phyloP scores from a whole-genome alignment of 176 grass and related monocot species.

The Pontederia paniculata region DNA sequence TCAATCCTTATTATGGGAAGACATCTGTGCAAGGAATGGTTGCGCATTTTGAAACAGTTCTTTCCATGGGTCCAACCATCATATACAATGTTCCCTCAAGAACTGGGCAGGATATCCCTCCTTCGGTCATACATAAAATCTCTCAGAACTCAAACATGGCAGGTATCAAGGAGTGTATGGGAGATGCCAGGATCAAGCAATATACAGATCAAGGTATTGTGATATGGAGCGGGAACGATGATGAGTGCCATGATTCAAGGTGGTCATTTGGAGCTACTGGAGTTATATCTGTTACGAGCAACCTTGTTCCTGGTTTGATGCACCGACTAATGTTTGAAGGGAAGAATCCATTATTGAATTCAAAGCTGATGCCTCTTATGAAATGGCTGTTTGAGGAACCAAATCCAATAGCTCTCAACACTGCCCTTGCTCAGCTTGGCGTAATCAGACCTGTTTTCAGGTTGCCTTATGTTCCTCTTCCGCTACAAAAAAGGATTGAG shows the following conservation, averaged over 20 bases:
- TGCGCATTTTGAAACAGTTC: conserved; percentile 63
- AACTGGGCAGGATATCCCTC: conserved; percentile 70
- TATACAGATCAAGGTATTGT: conserved; percentile 56
- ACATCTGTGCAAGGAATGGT: conserved; percentile 62
- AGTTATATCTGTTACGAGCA: conserved; percentile 67
- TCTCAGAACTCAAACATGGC: conserved; percentile 52
- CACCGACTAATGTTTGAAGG: conserved; percentile 49
- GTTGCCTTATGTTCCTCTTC: conserved; percentile 65
- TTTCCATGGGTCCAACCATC: conserved; percentile 73
- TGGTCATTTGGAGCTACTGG: conserved; percentile 56
- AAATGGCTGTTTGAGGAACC: conserved; percentile 76
- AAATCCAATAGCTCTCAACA: conserved; percentile 72
- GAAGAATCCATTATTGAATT: conserved; percentile 34
- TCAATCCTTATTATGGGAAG: conserved; percentile 95
- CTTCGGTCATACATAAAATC: conserved; percentile 40
- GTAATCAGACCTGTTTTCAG: conserved; percentile 58
- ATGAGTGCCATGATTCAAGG: conserved; percentile 69
- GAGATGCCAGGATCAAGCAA: conserved; percentile 51
- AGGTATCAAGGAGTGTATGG: conserved; percentile 77
- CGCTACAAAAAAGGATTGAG: conserved; percentile 48
- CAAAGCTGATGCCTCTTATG: conserved; percentile 54
- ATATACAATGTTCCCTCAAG: conserved; percentile 77
- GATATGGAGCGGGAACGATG: conserved; percentile 73
- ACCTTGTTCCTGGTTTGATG: conserved; percentile 76
- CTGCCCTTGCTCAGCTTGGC: conserved; percentile 71